Evolutionary conservation across 2,329 filamentous ascomycete genomes (phyloP), one percentile per base, ranked within the genome.

Genomic region (Cytospora leucostoma): DNA sequence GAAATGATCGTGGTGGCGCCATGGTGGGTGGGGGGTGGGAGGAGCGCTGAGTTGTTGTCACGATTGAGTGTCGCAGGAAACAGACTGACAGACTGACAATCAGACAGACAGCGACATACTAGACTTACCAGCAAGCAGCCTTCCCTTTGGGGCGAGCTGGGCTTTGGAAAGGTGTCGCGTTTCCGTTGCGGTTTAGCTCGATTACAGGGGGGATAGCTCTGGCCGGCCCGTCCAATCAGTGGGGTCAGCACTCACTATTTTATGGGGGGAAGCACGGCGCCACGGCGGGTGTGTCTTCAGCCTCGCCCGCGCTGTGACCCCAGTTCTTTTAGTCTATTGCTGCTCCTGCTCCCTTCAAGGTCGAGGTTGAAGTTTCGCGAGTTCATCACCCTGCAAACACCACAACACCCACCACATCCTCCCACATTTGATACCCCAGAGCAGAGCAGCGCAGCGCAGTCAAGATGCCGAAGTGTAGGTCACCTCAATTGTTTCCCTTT

Each of bases 391-490:
- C 11, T 17, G 37, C 44, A 51, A 62, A n/a, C 49, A 50, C 33
- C 12, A 60, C 58, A 53, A 54, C 50, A 34, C 56, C 56, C 54
- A n/a, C 40, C 55, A 19, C 38, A 55, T 5, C 53, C n/a, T 27
- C 6, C 4, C 5, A 38, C 33, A 38, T 15, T 53, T n/a, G n/a
- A 40, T 34, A 35, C 12, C 34, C 27, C 27, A 27, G 27, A 27
- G 27, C 27, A 27, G 27, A 27, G 27, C 35, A 47, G 40, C 38
- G 37, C 52, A 59, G 51, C 13, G 63, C 60, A 57, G 61, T 32
- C 82, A 90, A 83, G 68, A 94, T 95, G 91, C 91, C 90, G 65
- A 94, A 94, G 84, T 95, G 92, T 94, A 85, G 85, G 89, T 84
- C 21, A 6, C 15, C 40, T 21, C 21, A 33, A 37, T 7, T 12